These are phyloP conservation scores for Rosa persica DNA, from an alignment of 306 rosid genomes.

Conservation along the genomic window DNA sequence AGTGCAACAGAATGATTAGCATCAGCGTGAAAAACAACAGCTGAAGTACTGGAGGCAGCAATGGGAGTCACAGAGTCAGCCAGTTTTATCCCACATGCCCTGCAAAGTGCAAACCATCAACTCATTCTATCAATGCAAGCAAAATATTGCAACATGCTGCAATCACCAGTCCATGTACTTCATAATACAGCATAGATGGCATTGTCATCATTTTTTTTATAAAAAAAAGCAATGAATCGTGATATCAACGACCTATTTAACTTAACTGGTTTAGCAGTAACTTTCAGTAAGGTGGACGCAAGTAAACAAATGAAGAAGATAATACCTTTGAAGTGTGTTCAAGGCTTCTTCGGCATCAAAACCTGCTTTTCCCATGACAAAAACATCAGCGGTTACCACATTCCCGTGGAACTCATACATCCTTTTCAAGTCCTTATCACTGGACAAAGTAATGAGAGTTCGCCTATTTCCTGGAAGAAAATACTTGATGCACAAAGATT, in stretches of 20 bases:
- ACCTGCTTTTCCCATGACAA: constrained; percentile 40
- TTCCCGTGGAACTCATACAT: constrained; percentile 51
- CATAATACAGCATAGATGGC: constrained; percentile 4
- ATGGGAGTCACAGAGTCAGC: constrained; percentile 40
- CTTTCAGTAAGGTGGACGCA: background rate
- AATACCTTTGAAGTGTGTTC: constrained; percentile 35
- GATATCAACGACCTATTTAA: background rate
- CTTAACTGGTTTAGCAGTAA: constrained; percentile 7
- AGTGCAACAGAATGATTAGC: constrained; percentile 8
- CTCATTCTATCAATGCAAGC: constrained; percentile 10
- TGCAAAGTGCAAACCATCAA: constrained; percentile 46
- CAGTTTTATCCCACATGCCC: constrained; percentile 36
- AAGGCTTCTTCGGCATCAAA: constrained; percentile 29
- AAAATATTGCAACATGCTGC: constrained; percentile 7
- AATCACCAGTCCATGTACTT: background rate
- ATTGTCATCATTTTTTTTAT: constrained; percentile 16
- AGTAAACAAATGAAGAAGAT: constrained; percentile 2
- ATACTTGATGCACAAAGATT: constrained; percentile 48
- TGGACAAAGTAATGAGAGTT: constrained; percentile 47
- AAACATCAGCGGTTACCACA: constrained; percentile 53
- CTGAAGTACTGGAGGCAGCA: constrained; percentile 13
- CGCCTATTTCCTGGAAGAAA: constrained; percentile 52
- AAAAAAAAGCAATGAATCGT: background rate
- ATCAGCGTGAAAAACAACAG: constrained; percentile 10
- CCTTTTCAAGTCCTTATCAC: constrained; percentile 51